Evolutionary conservation across 495 filamentous ascomycete genomes (phyloP).

Genomic region (Neurospora sp.): DNA sequence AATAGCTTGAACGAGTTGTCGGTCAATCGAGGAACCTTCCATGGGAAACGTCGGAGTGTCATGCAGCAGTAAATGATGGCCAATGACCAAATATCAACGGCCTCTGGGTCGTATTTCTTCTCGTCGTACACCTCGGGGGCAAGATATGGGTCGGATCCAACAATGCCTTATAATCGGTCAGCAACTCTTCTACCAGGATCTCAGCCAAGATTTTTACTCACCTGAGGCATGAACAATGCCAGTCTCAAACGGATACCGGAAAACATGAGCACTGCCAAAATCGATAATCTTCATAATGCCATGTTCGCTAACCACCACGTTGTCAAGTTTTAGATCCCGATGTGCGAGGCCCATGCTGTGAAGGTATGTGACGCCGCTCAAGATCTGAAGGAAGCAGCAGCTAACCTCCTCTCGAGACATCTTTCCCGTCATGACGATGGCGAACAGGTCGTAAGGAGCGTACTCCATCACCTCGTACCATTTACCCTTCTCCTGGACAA

Average conservation of each 20-base stretch:
- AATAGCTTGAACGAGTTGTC: slow-evolving; percentile 96
- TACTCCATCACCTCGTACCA: slow-evolving; percentile 99
- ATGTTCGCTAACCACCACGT: slow-evolving; percentile 91
- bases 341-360: slow-evolving; percentile 95
- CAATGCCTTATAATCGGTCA: slow-evolving; percentile 58
- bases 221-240: slow-evolving; percentile 80
- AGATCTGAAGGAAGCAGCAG: slow-evolving; percentile 88
- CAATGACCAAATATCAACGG: slow-evolving; percentile 93
- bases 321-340: slow-evolving; percentile 94
- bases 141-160: slow-evolving; percentile 94
- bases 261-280: slow-evolving; percentile 95
- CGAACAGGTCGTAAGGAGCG: slow-evolving; percentile 94
- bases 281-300: slow-evolving; percentile 99
- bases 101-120: slow-evolving; percentile 87
- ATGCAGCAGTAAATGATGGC: slow-evolving; percentile 99
- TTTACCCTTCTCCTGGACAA: slow-evolving; percentile 84
- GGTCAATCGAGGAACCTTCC: slow-evolving; percentile 85
- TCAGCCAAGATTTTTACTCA: slow-evolving; percentile 34
- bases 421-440: slow-evolving; percentile 98
- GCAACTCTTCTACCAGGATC: not conserved
- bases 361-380: slow-evolving; percentile 93
- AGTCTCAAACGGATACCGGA: slow-evolving; percentile 93
- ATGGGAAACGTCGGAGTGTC: slow-evolving; percentile 90
- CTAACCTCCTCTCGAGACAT: slow-evolving; percentile 88
- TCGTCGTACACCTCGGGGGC: slow-evolving; percentile 95